Conservation (phyloP, 106 monocot genomes). For the Phalaenopsis aphrodite region DNA sequence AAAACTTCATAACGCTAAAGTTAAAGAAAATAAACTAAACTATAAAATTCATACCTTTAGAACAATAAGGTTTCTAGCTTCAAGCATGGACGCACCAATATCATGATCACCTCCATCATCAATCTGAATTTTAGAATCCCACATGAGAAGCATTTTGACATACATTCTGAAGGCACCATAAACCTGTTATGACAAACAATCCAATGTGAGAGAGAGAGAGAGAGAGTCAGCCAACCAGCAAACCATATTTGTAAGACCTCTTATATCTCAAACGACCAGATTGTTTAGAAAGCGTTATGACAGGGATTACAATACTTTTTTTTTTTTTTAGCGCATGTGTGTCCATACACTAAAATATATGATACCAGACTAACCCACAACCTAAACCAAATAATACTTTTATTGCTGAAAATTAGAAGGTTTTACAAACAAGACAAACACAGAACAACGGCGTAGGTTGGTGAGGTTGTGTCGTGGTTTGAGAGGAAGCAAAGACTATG, state of each 20-base stretch:
- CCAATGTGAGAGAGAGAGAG: not conserved
- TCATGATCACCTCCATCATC: conserved; percentile 77
- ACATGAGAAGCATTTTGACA: conserved; percentile 95
- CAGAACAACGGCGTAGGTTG: too few relatives aligned
- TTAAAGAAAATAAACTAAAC: conserved; percentile 7
- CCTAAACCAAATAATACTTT: too few relatives aligned
- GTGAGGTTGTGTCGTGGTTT: too few relatives aligned
- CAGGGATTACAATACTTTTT: too few relatives aligned
- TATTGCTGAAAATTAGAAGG: too few relatives aligned
- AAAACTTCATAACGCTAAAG: not conserved
- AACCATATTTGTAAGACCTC: not conserved
- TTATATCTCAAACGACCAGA: too few relatives aligned
- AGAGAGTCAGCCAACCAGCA: not conserved
- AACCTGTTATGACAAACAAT: conserved; percentile 43
- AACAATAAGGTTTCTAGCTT: conserved; percentile 80
- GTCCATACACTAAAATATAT: too few relatives aligned
- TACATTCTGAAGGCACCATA: conserved; percentile 95
- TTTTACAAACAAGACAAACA: too few relatives aligned
- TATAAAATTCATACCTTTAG: conserved; percentile 61
- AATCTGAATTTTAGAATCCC: conserved; percentile 84
- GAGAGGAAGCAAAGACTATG: too few relatives aligned
- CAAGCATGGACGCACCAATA: conserved; percentile 65
- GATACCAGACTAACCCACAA: too few relatives aligned
- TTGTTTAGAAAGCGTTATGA: too few relatives aligned
- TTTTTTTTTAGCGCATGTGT: too few relatives aligned